phyloP scores from a whole-genome alignment of 2,329 filamentous ascomycete genomes.

The Aspergillus hortae region DNA sequence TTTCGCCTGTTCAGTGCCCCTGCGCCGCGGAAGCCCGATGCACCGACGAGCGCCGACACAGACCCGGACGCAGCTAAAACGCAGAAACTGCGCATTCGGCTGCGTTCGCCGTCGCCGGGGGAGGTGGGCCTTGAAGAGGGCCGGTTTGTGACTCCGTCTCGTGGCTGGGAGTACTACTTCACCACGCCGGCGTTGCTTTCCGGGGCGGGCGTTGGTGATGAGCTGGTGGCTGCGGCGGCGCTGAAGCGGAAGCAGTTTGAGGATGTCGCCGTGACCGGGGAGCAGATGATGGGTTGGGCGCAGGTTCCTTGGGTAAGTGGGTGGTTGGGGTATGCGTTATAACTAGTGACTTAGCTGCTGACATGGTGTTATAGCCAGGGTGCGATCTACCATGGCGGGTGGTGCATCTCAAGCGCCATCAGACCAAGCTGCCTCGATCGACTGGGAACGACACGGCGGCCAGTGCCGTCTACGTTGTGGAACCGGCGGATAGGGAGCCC shows the following conservation, averaged over 20 bases:
- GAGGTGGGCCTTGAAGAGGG: conserved; percentile 27
- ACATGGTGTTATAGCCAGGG: conserved; percentile 29
- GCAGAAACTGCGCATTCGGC: conserved; percentile 37
- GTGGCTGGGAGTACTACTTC: conserved; percentile 43
- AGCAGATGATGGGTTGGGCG: conserved; percentile 29
- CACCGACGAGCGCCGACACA: neutral
- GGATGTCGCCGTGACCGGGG: conserved; percentile 34
- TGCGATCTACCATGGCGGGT: conserved; percentile 42
- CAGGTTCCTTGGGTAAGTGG: conserved; percentile 32
- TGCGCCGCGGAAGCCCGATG: conserved; percentile 11
- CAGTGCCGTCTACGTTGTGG: conserved; percentile 17
- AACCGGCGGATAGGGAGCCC: conserved; percentile 21
- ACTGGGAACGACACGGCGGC: conserved; percentile 14
- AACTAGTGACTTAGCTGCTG: neutral
- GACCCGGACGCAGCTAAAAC: conserved; percentile 20
- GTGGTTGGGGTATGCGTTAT: conserved; percentile 3
- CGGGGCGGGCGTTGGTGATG: conserved; percentile 10
- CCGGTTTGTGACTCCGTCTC: conserved; percentile 37
- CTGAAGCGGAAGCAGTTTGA: conserved; percentile 30
- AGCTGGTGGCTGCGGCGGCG: conserved; percentile 8
- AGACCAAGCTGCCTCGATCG: conserved; percentile 26
- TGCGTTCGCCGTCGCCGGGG: conserved; percentile 38
- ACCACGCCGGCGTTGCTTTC: conserved; percentile 30
- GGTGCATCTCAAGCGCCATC: conserved; percentile 32
- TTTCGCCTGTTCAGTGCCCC: conserved; percentile 40